Conservation (phyloP, 2,329 filamentous ascomycete species). For the Alternaria sp. region DNA sequence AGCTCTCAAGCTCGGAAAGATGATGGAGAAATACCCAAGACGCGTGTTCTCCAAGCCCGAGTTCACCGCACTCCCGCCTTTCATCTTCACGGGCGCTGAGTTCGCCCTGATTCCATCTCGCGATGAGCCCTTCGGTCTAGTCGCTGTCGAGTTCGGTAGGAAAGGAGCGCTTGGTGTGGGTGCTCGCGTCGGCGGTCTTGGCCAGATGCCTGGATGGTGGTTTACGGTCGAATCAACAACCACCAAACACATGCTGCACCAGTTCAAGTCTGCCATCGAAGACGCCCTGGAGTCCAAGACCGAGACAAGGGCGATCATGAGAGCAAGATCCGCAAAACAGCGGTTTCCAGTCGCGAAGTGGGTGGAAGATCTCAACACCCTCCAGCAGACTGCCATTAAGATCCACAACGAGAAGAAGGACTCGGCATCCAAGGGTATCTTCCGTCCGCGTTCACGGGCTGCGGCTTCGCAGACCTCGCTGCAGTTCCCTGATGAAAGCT, state of each 20-base stretch:
- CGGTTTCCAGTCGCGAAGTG: conserved; percentile 68
- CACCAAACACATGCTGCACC: conserved; percentile 67
- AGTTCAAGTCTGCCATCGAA: conserved; percentile 70
- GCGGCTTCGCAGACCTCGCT: not conserved
- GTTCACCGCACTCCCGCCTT: not conserved
- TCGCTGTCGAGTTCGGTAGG: conserved; percentile 72
- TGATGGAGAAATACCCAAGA: not conserved
- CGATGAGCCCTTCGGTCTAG: conserved; percentile 72
- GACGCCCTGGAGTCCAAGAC: conserved; percentile 64
- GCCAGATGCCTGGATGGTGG: conserved; percentile 77
- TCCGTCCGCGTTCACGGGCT: not conserved
- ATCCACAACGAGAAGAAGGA: not conserved
- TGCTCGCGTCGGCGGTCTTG: conserved; percentile 68
- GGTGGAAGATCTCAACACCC: not conserved
- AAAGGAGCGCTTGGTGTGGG: conserved; percentile 72
- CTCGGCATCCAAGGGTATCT: not conserved
- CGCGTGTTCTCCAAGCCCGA: not conserved
- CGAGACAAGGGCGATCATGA: conserved; percentile 66
- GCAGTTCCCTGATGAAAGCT: not conserved
- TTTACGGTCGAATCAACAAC: conserved; percentile 71
- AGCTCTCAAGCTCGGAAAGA: not conserved
- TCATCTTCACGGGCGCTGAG: not conserved
- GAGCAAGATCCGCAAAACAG: conserved; percentile 68
- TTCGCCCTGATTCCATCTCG: conserved; percentile 68
- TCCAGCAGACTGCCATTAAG: not conserved